Conservation (phyloP, 345 rosid species). For the Hibiscus mutabilis region DNA sequence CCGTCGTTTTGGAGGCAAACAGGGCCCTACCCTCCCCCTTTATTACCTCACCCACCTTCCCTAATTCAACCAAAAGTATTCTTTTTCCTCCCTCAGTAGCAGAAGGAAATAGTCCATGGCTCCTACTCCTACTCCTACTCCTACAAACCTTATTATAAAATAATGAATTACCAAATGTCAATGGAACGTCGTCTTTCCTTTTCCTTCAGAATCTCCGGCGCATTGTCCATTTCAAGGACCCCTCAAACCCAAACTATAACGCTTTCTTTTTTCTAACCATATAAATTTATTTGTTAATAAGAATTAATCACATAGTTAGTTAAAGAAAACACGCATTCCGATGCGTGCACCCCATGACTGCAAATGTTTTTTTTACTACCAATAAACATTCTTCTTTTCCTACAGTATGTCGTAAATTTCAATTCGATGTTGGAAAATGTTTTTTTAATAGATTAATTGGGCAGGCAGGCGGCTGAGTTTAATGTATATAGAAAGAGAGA, state of each 20-base stretch:
- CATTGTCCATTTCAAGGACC: slow-evolving; percentile 20
- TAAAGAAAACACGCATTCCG: slow-evolving; percentile 17
- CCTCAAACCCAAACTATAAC: background rate
- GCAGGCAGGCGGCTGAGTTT: background rate
- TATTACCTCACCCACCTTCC: slow-evolving; percentile 34
- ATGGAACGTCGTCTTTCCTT: background rate
- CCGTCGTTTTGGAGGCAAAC: slow-evolving; percentile 80
- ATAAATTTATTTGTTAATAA: too few species aligned
- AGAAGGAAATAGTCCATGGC: background rate
- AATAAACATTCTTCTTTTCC: background rate
- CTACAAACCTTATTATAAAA: background rate
- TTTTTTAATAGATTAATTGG: too few species aligned
- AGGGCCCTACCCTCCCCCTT: slow-evolving; percentile 39
- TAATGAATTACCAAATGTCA: background rate
- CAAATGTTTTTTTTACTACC: background rate
- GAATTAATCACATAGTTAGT: background rate
- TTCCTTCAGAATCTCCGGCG: slow-evolving; percentile 8
- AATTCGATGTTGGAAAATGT: background rate
- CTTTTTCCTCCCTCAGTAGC: background rate
- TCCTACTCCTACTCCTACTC: background rate
- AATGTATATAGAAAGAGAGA: background rate
- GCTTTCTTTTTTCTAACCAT: background rate
- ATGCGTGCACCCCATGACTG: slow-evolving; percentile 25
- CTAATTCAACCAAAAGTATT: background rate
- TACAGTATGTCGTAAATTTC: background rate